Evolutionary conservation across 2,329 filamentous ascomycete species (phyloP), one percentile per base, ranked within the genome.

Genomic region (Colletotrichum tropicicola): DNA sequence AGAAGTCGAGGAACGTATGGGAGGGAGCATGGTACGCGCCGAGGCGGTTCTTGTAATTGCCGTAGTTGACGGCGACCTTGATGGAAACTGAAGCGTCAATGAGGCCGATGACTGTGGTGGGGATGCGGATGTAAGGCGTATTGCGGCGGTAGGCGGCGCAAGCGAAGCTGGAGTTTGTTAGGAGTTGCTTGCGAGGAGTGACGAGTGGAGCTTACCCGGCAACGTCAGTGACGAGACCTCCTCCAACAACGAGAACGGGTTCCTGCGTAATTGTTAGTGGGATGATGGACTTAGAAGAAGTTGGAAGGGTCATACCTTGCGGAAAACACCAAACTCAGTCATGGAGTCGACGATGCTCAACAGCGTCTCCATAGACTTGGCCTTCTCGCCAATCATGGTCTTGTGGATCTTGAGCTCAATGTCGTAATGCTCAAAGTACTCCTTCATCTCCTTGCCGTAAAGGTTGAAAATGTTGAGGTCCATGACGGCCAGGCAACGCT

Each of bases 31-130:
- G 90, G 73, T 92, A 92, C 4, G 90, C 90, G 27, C 90, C 90
- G 0, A 92, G 84, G 12, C 89, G 83, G 78, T 92, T 92, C 83
- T 92, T 92, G 82, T 92, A 91, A 74, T 89, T 87, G 73, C 89
- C 89, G 71, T 92, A 92, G 80, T 92, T 92, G 71, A 92, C 90
- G 12, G 89, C 91, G n/a, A 92, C 90, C 74, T 92, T 92, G 81
- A 92, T 92, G 35, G 87, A 91, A 53, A 92, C 91, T 17, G 89
- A 91, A 3, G 91, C 91, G 72, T 93, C 91, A 65, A 92, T 92
- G 49, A 93, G 81, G 9, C 91, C 90, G 72, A 93, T 92, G 68
- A 92, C 88, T 1, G 91, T 92, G 0, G 91, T 92, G 2, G 91
- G 91, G 8, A 92, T 85, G 49, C 90, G 88, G 73, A 92, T 91